Evolutionary conservation across 2,329 filamentous ascomycete genomes (phyloP), one percentile per base, ranked within the genome.

Genomic region (Plectosphaerella sp.): DNA sequence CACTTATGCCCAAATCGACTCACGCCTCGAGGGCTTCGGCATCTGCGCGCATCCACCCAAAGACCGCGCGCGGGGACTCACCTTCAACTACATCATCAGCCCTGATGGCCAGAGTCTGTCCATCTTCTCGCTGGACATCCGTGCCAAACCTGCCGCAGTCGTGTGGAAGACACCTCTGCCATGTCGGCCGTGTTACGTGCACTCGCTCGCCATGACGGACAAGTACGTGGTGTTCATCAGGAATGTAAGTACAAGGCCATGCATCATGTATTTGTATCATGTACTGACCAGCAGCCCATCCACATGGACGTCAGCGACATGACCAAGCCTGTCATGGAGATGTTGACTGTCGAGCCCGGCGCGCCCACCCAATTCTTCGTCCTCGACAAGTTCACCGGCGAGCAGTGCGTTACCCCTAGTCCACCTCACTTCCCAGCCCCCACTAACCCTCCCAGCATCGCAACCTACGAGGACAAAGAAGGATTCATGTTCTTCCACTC

Each of bases 281-380:
- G 22, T 4, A n/a, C 18, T 25, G 1, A 25, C 9, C 14, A 7
- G 3, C 15, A 55, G 55, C 51, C 55, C 9, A 25, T 57, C 8
- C 49, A 52, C 42, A 57, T 57, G 55, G 55, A 57, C 20, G 51
- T 52, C 22, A 62, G 53, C 55, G 60, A 64, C 20, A 57, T 53
- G 18, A 58, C 52, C 16, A 52, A 46, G 33, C 51, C 51, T 7
- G 18, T 58, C 10, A 42, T 50, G 33, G 49, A 58, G 4, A 54
- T 54, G 52, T n/a, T 57, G 10, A 43, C 39, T 12, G 55, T 46
- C 43, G 57, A 58, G 46, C 49, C 51, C 7, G 36, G 54, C 12
- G 49, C 48, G 3, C 48, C 52, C 3, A 58, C 53, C 2, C 47
- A 56, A 33, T 59, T 58, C 28, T 59, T 45, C 20, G 39, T 58